Evolutionary conservation across 106 monocot genomes (phyloP).

Genomic region (Dioscorea dumetorum): DNA sequence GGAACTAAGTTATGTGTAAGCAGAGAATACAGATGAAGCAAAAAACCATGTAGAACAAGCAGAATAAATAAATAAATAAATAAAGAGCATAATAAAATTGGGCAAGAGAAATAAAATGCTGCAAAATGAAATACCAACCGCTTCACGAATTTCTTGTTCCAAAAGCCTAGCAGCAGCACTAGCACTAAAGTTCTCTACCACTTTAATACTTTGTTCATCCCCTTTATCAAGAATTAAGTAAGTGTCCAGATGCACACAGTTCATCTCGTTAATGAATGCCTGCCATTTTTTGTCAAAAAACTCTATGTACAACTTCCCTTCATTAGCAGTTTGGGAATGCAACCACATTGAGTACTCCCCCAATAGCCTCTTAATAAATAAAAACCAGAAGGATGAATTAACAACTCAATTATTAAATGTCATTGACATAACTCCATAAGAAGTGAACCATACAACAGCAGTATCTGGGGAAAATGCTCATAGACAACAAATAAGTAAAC

Average conservation of each 20-base stretch:
- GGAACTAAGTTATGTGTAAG: no score
- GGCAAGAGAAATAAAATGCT: no score
- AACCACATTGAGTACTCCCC: constrained; percentile 73
- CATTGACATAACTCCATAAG: no score
- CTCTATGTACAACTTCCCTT: constrained; percentile 47
- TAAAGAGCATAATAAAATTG: no score
- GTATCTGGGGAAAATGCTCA: not conserved
- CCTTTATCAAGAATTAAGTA: constrained; percentile 13
- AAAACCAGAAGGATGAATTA: not conserved
- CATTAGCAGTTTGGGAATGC: constrained; percentile 41
- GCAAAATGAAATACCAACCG: constrained; percentile 37
- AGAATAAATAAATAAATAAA: no score
- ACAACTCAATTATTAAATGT: not conserved
- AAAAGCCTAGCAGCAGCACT: constrained; percentile 73
- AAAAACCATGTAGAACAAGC: no score
- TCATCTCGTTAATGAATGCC: constrained; percentile 7
- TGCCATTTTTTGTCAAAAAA: constrained; percentile 38
- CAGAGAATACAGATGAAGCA: no score
- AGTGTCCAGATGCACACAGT: constrained; percentile 18
- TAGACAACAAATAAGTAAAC: not conserved
- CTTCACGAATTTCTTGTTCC: constrained; percentile 94
- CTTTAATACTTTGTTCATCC: constrained; percentile 42
- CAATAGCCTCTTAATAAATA: constrained; percentile 53
- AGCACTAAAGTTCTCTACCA: constrained; percentile 60
- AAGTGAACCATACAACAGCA: no score